Evolutionary conservation across 352 stramenopile species (phyloP).

Genomic region (Pythium scleroteichum): DNA sequence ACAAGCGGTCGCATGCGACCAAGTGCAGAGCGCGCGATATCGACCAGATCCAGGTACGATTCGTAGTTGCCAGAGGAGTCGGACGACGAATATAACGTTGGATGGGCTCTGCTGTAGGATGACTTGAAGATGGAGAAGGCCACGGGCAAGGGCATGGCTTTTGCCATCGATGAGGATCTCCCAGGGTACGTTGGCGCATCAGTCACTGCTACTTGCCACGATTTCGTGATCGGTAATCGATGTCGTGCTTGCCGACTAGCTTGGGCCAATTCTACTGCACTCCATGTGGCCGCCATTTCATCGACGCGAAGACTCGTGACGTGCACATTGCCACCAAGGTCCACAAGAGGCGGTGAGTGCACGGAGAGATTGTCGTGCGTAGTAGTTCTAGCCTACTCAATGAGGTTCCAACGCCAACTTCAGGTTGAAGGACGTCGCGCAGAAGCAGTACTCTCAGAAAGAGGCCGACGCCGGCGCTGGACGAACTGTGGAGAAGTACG

Average conservation of each 20-base stretch:
- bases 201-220: neutral
- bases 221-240: too few relatives aligned
- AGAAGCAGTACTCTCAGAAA: constrained; percentile 89
- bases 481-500: constrained; percentile 75
- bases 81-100: too few relatives aligned
- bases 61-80: too few relatives aligned
- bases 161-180: constrained; percentile 84
- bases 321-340: constrained; percentile 85
- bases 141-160: constrained; percentile 57
- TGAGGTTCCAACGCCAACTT: neutral
- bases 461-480: constrained; percentile 76
- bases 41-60: constrained; percentile 77
- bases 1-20: constrained; percentile 83
- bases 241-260: constrained; percentile 25
- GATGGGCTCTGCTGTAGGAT: constrained; percentile 51
- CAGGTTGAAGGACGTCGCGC: constrained; percentile 87
- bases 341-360: constrained; percentile 73
- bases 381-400: too few relatives aligned
- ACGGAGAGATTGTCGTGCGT: too few relatives aligned
- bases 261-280: constrained; percentile 89
- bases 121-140: constrained; percentile 66
- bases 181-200: constrained; percentile 54
- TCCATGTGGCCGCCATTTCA: constrained; percentile 84
- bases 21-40: constrained; percentile 80
- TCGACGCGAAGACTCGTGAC: constrained; percentile 75